These are phyloP conservation scores for Pyricularia grisea DNA, from an alignment of 2,329 filamentous ascomycete species.

Conservation along the genomic window DNA sequence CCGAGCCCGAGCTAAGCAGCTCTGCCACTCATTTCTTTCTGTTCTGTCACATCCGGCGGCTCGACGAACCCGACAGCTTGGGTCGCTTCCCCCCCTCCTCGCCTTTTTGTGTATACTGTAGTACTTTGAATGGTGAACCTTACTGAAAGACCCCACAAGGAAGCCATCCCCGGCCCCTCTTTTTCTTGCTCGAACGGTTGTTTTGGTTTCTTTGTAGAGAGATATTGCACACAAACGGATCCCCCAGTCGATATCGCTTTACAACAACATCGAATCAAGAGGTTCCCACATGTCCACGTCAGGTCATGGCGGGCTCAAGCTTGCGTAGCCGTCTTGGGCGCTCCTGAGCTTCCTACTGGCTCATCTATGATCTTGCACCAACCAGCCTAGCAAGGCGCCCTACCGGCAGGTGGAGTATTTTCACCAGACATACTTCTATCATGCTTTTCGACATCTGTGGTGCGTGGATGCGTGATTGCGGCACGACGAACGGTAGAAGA, in stretches of 20 bases:
- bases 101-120: background rate
- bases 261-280: background rate
- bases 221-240: background rate
- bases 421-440: background rate
- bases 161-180: background rate
- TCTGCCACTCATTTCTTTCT: background rate
- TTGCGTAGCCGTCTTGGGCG: background rate
- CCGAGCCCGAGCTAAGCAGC: background rate
- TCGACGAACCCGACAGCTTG: slow-evolving; percentile 2
- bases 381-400: background rate
- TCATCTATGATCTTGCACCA: background rate
- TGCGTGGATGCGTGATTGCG: background rate
- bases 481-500: background rate
- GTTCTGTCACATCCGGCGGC: background rate
- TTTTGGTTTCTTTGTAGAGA: background rate
- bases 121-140: too few relatives aligned
- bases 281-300: background rate
- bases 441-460: background rate
- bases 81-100: background rate
- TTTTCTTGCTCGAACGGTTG: background rate
- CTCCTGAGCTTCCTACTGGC: background rate
- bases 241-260: background rate
- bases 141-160: background rate
- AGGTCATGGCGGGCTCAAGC: background rate
- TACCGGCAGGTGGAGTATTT: background rate